A percentile compares a stretch with the other conserved stretches of the same genome.
Conservation (phyloP, 495 filamentous ascomycete species). For the Penicillium parvum region DNA sequence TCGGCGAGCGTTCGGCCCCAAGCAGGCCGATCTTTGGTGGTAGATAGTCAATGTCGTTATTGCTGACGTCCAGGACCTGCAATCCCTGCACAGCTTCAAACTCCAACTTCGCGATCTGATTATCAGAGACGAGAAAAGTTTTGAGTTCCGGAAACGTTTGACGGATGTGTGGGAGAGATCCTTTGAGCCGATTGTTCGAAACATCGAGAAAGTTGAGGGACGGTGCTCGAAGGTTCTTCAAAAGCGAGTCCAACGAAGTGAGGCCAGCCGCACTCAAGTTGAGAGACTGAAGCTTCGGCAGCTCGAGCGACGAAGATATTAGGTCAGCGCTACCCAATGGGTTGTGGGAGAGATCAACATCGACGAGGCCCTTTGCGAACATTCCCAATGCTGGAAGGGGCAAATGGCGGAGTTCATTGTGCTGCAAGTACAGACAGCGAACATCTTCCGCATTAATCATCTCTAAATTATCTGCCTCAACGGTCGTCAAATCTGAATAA, state of each 20-base stretch:
- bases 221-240: slow-evolving; percentile 62
- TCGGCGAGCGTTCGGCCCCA: slow-evolving; percentile 44
- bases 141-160: slow-evolving; percentile 60
- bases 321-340: slow-evolving; percentile 61
- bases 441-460: slow-evolving; percentile 43
- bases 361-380: slow-evolving; percentile 63
- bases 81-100: slow-evolving; percentile 73
- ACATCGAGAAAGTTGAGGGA: slow-evolving; percentile 71
- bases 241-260: slow-evolving; percentile 58
- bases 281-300: slow-evolving; percentile 71
- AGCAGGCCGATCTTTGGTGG: slow-evolving; percentile 75
- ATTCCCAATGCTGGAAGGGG: slow-evolving; percentile 60
- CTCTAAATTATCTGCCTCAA: slow-evolving; percentile 44
- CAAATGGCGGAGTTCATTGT: slow-evolving; percentile 68
- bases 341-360: slow-evolving; percentile 77
- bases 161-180: slow-evolving; percentile 54
- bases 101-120: slow-evolving; percentile 64
- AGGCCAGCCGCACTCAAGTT: slow-evolving; percentile 68
- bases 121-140: slow-evolving; percentile 68
- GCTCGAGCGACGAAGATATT: slow-evolving; percentile 51
- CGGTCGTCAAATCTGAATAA: slow-evolving; percentile 52
- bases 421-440: slow-evolving; percentile 60
- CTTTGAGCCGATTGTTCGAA: slow-evolving; percentile 69
- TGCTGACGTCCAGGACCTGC: slow-evolving; percentile 68
- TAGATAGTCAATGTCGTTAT: slow-evolving; percentile 75